Evolutionary conservation across 257 asterid species (phyloP), one percentile per base, ranked within the genome.

Genomic region (Ophiorrhiza pumila): DNA sequence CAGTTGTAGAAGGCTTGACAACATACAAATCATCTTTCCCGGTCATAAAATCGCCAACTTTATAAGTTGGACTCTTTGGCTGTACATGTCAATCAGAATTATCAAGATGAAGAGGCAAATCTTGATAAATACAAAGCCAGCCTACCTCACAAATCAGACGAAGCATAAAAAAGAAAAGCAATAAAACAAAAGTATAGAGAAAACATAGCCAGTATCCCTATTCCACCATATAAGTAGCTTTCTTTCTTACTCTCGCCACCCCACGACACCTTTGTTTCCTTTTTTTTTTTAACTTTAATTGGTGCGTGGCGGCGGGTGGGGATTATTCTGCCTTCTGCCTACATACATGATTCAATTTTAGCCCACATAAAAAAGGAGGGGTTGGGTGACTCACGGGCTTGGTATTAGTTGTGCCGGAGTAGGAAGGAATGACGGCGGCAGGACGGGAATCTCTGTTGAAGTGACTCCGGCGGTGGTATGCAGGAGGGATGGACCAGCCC

Each of bases 21-120:
- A 89, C 93, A 72, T 88, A 88, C 77, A 93, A 77, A 56, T 74
- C 69, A 69, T 89, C 96, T 61, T 77, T 88, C 70, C 78, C 74
- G 25, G 98, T 93, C 98, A 93, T 93, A 76, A 93, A 91, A 81
- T 91, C 97, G 17, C 96, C 96, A 66, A 93, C 98, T 1, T 85
- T 88, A 77, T 85, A 91, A 58, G 80, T 47, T 69, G 83, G 83
- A 73, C 85, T 92, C 53, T 83, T 85, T 34, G 81, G 81, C 98
- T 93, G 87, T 70, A 73, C 75, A 49, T 15, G 64, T 46, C 45
- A 49, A 82, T 58, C 42, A 35, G 69, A 29, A 52, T 37, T 4
- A 29, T 68, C 55, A 52, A 66, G 23, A 45, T 27, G 14, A 27
- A 56, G 22, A 2, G 0, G 13, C 31, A 15, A 53, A 56, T 11